Conservation (phyloP, 202 grass and related monocot species). For the Dendrocalamus latiflorus region DNA sequence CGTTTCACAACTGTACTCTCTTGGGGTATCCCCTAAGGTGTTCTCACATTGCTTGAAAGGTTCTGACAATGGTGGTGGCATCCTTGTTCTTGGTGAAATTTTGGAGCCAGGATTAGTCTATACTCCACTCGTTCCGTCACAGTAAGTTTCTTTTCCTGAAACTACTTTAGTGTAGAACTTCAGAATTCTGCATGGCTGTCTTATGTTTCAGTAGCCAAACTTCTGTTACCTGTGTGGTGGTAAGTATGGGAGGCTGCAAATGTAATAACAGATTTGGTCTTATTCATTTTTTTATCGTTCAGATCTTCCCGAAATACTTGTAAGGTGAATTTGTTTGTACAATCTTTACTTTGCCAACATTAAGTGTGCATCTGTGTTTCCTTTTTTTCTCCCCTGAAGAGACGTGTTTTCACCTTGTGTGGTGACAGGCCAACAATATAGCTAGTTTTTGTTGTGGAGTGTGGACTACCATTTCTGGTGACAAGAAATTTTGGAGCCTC, state of each 20-base stretch:
- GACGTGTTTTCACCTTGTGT: neutral
- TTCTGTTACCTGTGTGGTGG: neutral
- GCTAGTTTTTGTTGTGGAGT: neutral
- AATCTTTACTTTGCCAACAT: neutral
- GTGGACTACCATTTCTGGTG: neutral
- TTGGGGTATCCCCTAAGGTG: constrained; percentile 73
- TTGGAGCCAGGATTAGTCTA: constrained; percentile 86
- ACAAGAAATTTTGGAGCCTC: neutral
- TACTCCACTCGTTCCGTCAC: constrained; percentile 83
- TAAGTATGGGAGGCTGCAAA: neutral
- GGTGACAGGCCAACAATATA: neutral
- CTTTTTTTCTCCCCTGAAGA: neutral
- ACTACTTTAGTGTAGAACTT: constrained; percentile 14
- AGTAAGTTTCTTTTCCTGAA: constrained; percentile 51
- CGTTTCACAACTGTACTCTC: constrained; percentile 67
- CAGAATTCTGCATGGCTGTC: neutral
- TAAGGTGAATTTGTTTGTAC: constrained; percentile 2
- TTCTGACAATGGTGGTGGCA: constrained; percentile 82
- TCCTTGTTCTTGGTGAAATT: constrained; percentile 95
- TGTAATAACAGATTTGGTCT: neutral
- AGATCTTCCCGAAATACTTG: neutral
- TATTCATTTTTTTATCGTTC: neutral
- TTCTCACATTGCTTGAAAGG: constrained; percentile 99
- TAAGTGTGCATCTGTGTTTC: neutral
- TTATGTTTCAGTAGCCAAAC: neutral